A percentile compares a stretch with the other conserved stretches of the same genome.
phyloP scores from a whole-genome alignment of 192 early-diverging fungal genomes.

The Coemansia sp. region DNA sequence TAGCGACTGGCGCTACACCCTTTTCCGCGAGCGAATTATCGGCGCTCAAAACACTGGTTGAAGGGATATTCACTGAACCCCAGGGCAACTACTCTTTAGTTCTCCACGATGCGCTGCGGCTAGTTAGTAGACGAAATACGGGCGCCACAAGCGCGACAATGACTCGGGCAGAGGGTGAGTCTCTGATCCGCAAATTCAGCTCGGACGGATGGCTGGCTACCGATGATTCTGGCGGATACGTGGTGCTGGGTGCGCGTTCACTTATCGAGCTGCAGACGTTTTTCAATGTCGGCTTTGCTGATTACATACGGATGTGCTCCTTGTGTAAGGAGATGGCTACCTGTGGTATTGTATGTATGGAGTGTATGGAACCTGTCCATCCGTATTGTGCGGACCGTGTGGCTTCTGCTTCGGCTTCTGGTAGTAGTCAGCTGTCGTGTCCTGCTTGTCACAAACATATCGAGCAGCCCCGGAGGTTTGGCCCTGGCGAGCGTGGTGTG shows the following conservation, averaged over 20 bases:
- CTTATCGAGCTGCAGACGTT: slow-evolving; percentile 41
- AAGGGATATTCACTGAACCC: slow-evolving; percentile 19
- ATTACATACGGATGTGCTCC: slow-evolving; percentile 27
- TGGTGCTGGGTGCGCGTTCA: slow-evolving; percentile 24
- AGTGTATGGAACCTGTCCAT: slow-evolving; percentile 24
- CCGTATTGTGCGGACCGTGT: slow-evolving; percentile 38
- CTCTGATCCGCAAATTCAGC: slow-evolving; percentile 1
- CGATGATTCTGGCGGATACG: not conserved
- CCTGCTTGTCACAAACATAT: slow-evolving; percentile 28
- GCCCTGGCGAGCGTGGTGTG: slow-evolving; percentile 27
- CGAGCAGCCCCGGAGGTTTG: slow-evolving; percentile 13
- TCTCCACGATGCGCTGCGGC: slow-evolving; percentile 24
- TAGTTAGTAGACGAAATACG: not conserved
- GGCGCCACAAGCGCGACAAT: not conserved
- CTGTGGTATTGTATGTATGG: slow-evolving; percentile 20
- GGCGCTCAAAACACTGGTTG: slow-evolving; percentile 31
- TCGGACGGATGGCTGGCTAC: slow-evolving; percentile 26
- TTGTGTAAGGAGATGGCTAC: slow-evolving; percentile 48
- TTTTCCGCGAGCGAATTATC: slow-evolving; percentile 21
- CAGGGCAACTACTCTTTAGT: slow-evolving; percentile 34
- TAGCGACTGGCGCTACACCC: slow-evolving; percentile 20
- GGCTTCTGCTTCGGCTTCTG: not conserved
- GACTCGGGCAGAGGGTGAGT: not conserved
- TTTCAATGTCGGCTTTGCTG: slow-evolving; percentile 23
- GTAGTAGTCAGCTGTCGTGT: slow-evolving; percentile 9